Percentiles rank a stretch among this genome's conserved stretches.
These are phyloP conservation scores for Lentinula detonsa DNA, from an alignment of 768 basidiomycete species.

Conservation along the genomic window DNA sequence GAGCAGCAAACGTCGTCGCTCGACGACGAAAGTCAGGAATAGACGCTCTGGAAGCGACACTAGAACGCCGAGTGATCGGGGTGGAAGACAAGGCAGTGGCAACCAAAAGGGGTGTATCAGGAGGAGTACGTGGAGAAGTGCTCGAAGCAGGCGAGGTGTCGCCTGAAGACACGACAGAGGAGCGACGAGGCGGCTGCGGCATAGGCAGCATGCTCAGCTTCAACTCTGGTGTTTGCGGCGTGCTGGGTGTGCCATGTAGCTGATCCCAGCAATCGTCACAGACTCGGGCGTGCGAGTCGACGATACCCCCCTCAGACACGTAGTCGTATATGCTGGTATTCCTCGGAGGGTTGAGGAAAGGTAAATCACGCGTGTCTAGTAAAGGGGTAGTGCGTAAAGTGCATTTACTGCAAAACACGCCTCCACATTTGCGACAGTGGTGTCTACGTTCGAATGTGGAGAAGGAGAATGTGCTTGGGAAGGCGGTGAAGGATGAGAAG, in stretches of 20 bases:
- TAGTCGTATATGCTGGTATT: slow-evolving; percentile 53
- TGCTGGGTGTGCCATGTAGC: slow-evolving; percentile 43
- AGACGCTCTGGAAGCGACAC: slow-evolving; percentile 14
- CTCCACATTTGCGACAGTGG: slow-evolving; percentile 83
- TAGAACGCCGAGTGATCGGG: slow-evolving; percentile 12
- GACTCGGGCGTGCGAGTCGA: slow-evolving; percentile 43
- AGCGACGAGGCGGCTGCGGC: neutral
- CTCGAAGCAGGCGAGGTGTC: slow-evolving; percentile 26
- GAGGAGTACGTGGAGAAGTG: slow-evolving; percentile 19
- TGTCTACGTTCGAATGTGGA: slow-evolving; percentile 71
- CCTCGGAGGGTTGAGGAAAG: slow-evolving; percentile 67
- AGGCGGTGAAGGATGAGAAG: neutral
- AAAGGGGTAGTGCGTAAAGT: slow-evolving; percentile 54
- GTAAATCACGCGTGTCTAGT: slow-evolving; percentile 66
- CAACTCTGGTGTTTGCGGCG: slow-evolving; percentile 23
- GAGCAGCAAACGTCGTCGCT: slow-evolving; percentile 24
- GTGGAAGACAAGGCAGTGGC: slow-evolving; percentile 14
- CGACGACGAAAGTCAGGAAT: slow-evolving; percentile 21
- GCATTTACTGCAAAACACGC: slow-evolving; percentile 66
- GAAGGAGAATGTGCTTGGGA: slow-evolving; percentile 30
- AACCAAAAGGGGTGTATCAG: slow-evolving; percentile 11
- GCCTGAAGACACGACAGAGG: neutral
- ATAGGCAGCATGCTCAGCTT: neutral
- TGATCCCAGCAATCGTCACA: slow-evolving; percentile 77
- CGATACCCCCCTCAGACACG: slow-evolving; percentile 55